Percentiles rank a stretch among this genome's conserved stretches.
Conservation (phyloP, 495 filamentous ascomycete genomes). For the Lasiosphaeria hispida region DNA sequence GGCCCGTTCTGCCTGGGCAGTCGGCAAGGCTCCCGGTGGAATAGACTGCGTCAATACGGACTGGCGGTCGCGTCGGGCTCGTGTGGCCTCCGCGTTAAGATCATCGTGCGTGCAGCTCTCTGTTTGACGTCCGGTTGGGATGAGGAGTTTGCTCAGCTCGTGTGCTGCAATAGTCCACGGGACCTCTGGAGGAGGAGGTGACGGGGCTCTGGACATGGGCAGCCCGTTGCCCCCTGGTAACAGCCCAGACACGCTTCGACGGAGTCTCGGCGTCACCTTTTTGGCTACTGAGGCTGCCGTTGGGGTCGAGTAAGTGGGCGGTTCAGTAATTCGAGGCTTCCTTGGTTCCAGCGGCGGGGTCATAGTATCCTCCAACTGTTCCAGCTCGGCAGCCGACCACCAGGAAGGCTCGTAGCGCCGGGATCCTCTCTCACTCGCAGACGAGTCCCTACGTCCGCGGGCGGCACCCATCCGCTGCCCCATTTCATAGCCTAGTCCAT, state of each 20-base stretch:
- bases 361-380: conserved; percentile 54
- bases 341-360: conserved; percentile 53
- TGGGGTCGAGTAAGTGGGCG: conserved; percentile 67
- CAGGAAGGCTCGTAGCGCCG: conserved; percentile 63
- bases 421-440: conserved; percentile 22
- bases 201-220: conserved; percentile 39
- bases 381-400: conserved; percentile 71
- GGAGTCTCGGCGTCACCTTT: conserved; percentile 58
- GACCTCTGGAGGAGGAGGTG: conserved; percentile 73
- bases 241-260: conserved; percentile 42
- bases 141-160: conserved; percentile 78
- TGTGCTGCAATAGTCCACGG: conserved; percentile 77
- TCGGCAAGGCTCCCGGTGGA: conserved; percentile 30
- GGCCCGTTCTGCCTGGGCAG: conserved; percentile 33
- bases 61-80: conserved; percentile 62
- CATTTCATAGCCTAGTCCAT: conserved; percentile 54
- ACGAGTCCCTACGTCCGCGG: conserved; percentile 34
- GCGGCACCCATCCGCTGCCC: conserved; percentile 42
- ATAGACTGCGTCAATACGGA: conserved; percentile 38
- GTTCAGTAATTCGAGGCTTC: conserved; percentile 52
- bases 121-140: conserved; percentile 69
- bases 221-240: conserved; percentile 30
- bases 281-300: conserved; percentile 81
- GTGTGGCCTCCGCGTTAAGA: conserved; percentile 62
- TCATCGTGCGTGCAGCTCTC: conserved; percentile 74